A percentile compares a stretch with the other conserved stretches of the same genome.
phyloP scores from a whole-genome alignment of 306 rosid species.

The Potentilla sterilis region DNA sequence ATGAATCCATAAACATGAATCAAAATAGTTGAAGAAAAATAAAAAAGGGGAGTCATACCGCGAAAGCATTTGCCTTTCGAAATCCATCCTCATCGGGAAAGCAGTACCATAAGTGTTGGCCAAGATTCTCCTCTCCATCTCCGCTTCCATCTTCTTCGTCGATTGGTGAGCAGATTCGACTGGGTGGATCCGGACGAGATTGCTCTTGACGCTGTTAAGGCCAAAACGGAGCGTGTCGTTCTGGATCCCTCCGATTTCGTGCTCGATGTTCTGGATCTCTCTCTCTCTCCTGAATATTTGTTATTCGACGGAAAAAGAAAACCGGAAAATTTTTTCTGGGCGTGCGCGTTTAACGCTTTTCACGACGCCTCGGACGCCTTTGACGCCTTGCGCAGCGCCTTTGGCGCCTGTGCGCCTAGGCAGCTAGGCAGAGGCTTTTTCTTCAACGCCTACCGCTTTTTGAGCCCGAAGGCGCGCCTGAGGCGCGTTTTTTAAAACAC shows the following conservation, averaged over 20 bases:
- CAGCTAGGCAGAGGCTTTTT: too few relatives aligned
- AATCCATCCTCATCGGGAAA: constrained; percentile 75
- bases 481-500: too few relatives aligned
- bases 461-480: too few relatives aligned
- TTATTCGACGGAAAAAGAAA: too few relatives aligned
- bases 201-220: constrained; percentile 67
- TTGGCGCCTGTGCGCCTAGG: too few relatives aligned
- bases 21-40: neutral
- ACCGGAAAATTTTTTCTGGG: too few relatives aligned
- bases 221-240: constrained; percentile 82
- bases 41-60: constrained; percentile 31
- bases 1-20: neutral
- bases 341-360: too few relatives aligned
- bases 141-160: constrained; percentile 35
- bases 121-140: constrained; percentile 58
- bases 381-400: too few relatives aligned
- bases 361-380: too few relatives aligned
- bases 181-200: constrained; percentile 68
- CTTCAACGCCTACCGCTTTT: too few relatives aligned
- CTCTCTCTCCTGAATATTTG: too few relatives aligned
- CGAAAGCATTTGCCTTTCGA: constrained; percentile 75
- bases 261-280: constrained; percentile 65
- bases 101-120: constrained; percentile 68
- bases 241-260: constrained; percentile 88
- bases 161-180: constrained; percentile 63